Conservation (phyloP, 2,329 filamentous ascomycete genomes). For the Sporothrix dimorphospora region DNA sequence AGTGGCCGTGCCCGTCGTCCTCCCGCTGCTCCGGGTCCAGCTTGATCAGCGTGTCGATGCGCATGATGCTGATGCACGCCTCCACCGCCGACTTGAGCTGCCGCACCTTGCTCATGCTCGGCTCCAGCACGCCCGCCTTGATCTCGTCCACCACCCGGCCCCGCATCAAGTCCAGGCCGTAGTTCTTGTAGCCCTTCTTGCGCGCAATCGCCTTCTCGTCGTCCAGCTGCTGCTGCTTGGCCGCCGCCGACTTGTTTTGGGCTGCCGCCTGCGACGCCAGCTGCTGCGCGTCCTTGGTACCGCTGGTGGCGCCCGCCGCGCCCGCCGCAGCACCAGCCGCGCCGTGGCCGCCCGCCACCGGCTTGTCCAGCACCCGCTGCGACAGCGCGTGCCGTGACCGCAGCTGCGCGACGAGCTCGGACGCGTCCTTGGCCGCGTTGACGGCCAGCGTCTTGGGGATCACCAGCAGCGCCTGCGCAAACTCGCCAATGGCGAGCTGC, state of each 20-base stretch:
- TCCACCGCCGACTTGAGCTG: conserved; percentile 98
- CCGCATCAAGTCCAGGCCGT: conserved; percentile 86
- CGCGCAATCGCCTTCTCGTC: conserved; percentile 88
- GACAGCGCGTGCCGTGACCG: conserved; percentile 92
- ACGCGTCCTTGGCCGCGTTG: conserved; percentile 95
- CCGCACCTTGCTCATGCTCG: conserved; percentile 96
- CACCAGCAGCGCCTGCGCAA: conserved; percentile 89
- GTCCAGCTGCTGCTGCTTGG: conserved; percentile 54
- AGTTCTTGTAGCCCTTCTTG: conserved; percentile 99
- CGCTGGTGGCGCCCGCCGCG: neutral
- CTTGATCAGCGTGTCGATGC: conserved; percentile 98
- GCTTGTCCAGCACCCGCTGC: conserved; percentile 79
- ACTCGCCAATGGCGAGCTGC: conserved; percentile 96
- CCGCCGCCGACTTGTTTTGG: conserved; percentile 22
- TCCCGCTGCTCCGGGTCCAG: conserved; percentile 83
- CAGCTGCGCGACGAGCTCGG: conserved; percentile 92
- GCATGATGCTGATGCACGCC: conserved; percentile 98
- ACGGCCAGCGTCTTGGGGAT: conserved; percentile 96
- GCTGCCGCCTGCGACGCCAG: conserved; percentile 3
- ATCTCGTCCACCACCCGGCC: conserved; percentile 92
- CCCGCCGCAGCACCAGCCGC: conserved; percentile 2
- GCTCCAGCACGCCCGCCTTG: conserved; percentile 94
- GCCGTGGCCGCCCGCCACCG: conserved; percentile 11
- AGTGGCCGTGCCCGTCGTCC: conserved; percentile 88
- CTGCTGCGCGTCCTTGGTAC: conserved; percentile 18